Conservation (phyloP, 768 basidiomycete species). For the Collybia mongolica region DNA sequence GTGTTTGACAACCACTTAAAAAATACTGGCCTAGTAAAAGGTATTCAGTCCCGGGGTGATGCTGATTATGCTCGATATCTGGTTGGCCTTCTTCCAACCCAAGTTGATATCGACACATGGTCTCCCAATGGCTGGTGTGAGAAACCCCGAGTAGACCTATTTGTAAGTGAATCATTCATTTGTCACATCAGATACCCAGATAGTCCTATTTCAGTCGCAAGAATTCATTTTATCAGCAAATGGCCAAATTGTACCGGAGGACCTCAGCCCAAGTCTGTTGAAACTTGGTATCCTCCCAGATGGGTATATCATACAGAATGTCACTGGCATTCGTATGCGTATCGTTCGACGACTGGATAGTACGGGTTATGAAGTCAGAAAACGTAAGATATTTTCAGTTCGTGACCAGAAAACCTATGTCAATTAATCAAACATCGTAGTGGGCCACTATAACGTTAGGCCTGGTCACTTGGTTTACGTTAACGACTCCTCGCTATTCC, state of each 20-base stretch:
- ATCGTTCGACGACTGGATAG: conserved; percentile 81
- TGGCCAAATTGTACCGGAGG: conserved; percentile 57
- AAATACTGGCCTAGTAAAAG: conserved; percentile 53
- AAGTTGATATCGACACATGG: conserved; percentile 58
- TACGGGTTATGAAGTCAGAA: conserved; percentile 83
- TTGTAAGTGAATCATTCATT: conserved; percentile 44
- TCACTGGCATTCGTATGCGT: conserved; percentile 75
- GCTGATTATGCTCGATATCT: conserved; percentile 79
- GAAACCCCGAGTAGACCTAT: conserved; percentile 61
- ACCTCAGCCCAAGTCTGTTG: conserved; percentile 61
- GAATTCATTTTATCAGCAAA: conserved; percentile 76
- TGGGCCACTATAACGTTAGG: conserved; percentile 79
- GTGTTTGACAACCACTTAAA: conserved; percentile 27
- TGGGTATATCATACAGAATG: conserved; percentile 76
- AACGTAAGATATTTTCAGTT: conserved; percentile 48
- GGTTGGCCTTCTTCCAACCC: conserved; percentile 50
- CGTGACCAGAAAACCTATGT: background rate
- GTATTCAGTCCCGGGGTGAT: conserved; percentile 73
- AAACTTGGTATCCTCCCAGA: conserved; percentile 63
- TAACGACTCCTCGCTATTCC: conserved; percentile 58
- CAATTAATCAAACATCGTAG: conserved; percentile 32
- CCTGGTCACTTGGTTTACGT: conserved; percentile 83
- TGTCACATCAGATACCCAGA: conserved; percentile 1
- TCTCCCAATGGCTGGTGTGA: conserved; percentile 75
- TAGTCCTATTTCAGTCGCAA: conserved; percentile 53